These are phyloP conservation scores for Phalaenopsis aphrodite DNA, from an alignment of 106 monocot species.

Conservation along the genomic window DNA sequence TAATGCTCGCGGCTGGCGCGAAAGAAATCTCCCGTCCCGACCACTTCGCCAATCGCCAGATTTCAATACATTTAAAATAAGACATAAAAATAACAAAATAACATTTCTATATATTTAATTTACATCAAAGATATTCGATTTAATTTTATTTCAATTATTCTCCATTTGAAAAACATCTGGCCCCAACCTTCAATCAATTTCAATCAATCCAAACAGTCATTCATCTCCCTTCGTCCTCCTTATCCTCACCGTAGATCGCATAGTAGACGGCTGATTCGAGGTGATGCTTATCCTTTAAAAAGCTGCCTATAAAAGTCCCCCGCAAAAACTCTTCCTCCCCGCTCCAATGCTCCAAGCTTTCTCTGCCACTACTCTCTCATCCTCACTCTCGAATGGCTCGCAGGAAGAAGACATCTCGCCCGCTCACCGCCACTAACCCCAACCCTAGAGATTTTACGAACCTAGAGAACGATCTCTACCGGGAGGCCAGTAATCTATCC, in stretches of 20 bases:
- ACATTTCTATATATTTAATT: too few relatives aligned
- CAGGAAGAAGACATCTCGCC: neutral
- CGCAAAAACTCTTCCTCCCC: neutral
- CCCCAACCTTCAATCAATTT: neutral
- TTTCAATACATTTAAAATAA: too few relatives aligned
- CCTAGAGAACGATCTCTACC: neutral
- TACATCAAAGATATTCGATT: too few relatives aligned
- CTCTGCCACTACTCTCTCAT: neutral
- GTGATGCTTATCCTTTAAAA: neutral
- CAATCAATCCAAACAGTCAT: neutral
- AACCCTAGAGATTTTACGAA: neutral
- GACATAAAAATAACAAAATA: too few relatives aligned
- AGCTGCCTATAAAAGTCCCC: neutral
- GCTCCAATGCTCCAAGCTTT: neutral
- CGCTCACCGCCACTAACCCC: neutral
- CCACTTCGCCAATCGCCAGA: too few relatives aligned
- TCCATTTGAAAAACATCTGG: too few relatives aligned
- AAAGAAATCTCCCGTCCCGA: too few relatives aligned
- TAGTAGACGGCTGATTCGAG: neutral
- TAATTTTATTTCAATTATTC: too few relatives aligned
- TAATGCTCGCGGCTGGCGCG: too few relatives aligned
- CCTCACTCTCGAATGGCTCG: neutral
- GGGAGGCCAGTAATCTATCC: conserved; percentile 2
- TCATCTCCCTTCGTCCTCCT: neutral
- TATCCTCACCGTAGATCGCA: neutral